A percentile compares a stretch with the other conserved stretches of the same genome.
phyloP scores from a whole-genome alignment of 345 rosid species.

The Rhodamnia argentea region DNA sequence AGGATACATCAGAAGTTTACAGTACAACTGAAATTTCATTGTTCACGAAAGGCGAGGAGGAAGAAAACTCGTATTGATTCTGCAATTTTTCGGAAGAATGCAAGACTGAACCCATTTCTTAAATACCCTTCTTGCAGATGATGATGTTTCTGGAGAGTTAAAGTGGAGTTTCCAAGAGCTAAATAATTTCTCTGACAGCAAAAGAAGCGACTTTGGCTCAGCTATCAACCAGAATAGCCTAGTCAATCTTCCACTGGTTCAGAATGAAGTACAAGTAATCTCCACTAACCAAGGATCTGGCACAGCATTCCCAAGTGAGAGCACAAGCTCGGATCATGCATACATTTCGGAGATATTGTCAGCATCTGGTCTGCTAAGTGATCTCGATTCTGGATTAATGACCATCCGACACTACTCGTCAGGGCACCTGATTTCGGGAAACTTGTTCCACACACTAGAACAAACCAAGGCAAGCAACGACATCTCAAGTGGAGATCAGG shows the following conservation, averaged over 20 bases:
- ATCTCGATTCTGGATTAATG: conserved; percentile 30
- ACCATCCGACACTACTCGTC: conserved; percentile 38
- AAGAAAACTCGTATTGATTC: not conserved
- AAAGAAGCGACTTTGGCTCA: conserved; percentile 26
- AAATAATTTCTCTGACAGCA: conserved; percentile 10
- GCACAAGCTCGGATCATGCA: conserved; percentile 37
- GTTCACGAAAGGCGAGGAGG: not conserved
- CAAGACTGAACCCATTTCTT: not conserved
- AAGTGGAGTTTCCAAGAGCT: conserved; percentile 22
- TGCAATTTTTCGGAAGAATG: not conserved
- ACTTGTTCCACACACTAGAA: conserved; percentile 50
- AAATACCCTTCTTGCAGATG: conserved; percentile 25
- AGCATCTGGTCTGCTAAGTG: conserved; percentile 51
- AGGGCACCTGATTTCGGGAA: conserved; percentile 43
- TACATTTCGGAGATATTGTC: conserved; percentile 51
- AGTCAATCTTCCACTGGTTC: conserved; percentile 12
- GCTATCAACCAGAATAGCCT: conserved; percentile 13
- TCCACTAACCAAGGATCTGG: not conserved
- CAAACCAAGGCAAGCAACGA: conserved; percentile 27
- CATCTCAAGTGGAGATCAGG: conserved; percentile 12
- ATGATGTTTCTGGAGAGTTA: conserved; percentile 30
- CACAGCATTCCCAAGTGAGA: not conserved
- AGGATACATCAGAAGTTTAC: not conserved
- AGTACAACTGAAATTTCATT: not conserved
- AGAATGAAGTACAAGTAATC: not conserved